A percentile compares a stretch with the other conserved stretches of the same genome.
These are phyloP conservation scores for Xylaria sp. DNA, from an alignment of 2,329 filamentous ascomycete genomes.

Conservation along the genomic window DNA sequence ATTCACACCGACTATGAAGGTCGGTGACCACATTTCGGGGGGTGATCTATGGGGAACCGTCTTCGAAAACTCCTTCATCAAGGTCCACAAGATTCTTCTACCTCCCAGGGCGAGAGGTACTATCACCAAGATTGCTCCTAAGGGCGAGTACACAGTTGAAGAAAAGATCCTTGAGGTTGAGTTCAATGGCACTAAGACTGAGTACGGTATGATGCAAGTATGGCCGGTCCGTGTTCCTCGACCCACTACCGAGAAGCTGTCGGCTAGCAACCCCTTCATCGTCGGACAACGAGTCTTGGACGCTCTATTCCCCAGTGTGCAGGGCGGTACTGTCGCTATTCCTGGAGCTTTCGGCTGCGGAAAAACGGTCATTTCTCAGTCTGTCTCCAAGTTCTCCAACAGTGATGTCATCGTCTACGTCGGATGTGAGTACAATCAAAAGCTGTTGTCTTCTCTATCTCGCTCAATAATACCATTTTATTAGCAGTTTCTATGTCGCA, in stretches of 20 bases:
- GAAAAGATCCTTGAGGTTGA: slow-evolving; percentile 96
- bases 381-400: slow-evolving; percentile 99
- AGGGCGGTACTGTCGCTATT: slow-evolving; percentile 97
- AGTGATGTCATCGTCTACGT: slow-evolving; percentile 99
- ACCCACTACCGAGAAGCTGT: slow-evolving; percentile 90
- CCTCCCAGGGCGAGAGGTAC: slow-evolving; percentile 90
- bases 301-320: slow-evolving; percentile 94
- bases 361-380: slow-evolving; percentile 99
- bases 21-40: slow-evolving; percentile 95
- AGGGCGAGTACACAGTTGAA: slow-evolving; percentile 93
- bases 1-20: slow-evolving; percentile 90
- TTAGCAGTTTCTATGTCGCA: not conserved
- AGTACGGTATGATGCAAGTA: slow-evolving; percentile 97
- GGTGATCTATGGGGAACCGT: slow-evolving; percentile 97
- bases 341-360: slow-evolving; percentile 98
- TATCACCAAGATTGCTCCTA: slow-evolving; percentile 88
- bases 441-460: not conserved
- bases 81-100: slow-evolving; percentile 91
- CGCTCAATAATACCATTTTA: not conserved
- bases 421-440: slow-evolving; percentile 64
- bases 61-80: slow-evolving; percentile 94
- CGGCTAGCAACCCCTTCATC: slow-evolving; percentile 89
- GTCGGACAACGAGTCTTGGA: slow-evolving; percentile 98
- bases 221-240: slow-evolving; percentile 98
- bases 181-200: slow-evolving; percentile 94